phyloP scores from a whole-genome alignment of 2,329 filamentous ascomycete genomes.

The Pyricularia sp. region DNA sequence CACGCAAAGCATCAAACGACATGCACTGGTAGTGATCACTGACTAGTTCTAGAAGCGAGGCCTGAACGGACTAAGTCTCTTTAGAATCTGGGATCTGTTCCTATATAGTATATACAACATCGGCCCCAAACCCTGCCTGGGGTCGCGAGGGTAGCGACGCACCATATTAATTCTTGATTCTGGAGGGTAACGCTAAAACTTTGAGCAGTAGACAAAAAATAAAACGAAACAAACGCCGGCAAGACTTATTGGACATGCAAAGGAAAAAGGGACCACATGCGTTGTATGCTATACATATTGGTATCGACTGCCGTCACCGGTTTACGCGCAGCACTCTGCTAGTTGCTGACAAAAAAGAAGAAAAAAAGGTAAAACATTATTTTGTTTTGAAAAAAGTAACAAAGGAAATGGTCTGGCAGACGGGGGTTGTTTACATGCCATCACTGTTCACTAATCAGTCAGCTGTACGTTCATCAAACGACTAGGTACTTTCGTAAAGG shows the following conservation, averaged over 20 bases:
- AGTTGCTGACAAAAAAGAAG: not conserved
- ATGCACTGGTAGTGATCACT: too few relatives aligned
- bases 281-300: not conserved
- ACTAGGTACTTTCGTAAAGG: not conserved
- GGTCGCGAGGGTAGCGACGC: not conserved
- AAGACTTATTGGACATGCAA: not conserved
- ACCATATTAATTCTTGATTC: not conserved
- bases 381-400: not conserved
- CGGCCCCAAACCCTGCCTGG: not conserved
- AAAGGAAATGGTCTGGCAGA: not conserved
- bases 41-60: too few relatives aligned
- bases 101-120: not conserved
- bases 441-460: slow-evolving; percentile 7
- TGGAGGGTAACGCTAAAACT: not conserved
- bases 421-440: slow-evolving; percentile 5
- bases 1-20: not conserved
- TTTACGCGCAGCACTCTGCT: not conserved
- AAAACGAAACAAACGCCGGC: not conserved
- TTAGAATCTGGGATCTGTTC: not conserved
- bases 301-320: not conserved
- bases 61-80: not conserved
- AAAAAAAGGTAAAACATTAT: not conserved
- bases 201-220: not conserved
- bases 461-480: not conserved
- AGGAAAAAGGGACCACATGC: not conserved